Percentiles rank a stretch among this genome's conserved stretches.
phyloP scores from a whole-genome alignment of 1,284 basidiomycete genomes.

The Ustilago trichophora region DNA sequence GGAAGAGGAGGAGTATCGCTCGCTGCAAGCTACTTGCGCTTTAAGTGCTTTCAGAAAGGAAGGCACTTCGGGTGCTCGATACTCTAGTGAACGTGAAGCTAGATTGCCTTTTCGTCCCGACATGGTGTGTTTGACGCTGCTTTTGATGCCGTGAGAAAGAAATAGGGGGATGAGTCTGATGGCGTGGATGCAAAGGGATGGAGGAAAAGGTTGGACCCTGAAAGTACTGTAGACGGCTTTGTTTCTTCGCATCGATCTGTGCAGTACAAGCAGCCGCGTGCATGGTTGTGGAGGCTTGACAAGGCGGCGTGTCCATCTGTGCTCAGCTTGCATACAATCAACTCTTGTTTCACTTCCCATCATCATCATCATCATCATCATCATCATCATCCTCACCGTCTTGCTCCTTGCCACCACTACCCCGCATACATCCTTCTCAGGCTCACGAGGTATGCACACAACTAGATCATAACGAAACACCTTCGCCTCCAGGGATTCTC shows the following conservation, averaged over 20 bases:
- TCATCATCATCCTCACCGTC: too few relatives aligned
- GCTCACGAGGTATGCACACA: too few relatives aligned
- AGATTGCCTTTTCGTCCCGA: constrained; percentile 21
- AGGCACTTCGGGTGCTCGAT: constrained; percentile 23
- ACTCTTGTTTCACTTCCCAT: too few relatives aligned
- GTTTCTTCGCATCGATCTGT: too few relatives aligned
- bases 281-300: constrained; percentile 4
- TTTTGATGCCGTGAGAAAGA: too few relatives aligned
- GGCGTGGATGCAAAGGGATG: not conserved
- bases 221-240: too few relatives aligned
- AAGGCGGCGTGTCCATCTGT: not conserved
- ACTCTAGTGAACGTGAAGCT: constrained; percentile 27
- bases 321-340: constrained; percentile 1
- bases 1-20: constrained; percentile 4
- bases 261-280: too few relatives aligned
- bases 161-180: not conserved
- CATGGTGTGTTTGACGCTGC: constrained; percentile 1
- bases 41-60: constrained; percentile 34
- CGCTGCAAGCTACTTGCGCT: constrained; percentile 21
- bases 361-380: too few relatives aligned
- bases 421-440: too few relatives aligned
- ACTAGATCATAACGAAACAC: too few relatives aligned
- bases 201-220: constrained; percentile 5
- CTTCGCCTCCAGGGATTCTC: too few relatives aligned
- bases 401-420: too few relatives aligned